A percentile compares a stretch with the other conserved stretches of the same genome.
Evolutionary conservation across 1,284 basidiomycete species (phyloP).

Genomic region (Coriolopsis trogii): DNA sequence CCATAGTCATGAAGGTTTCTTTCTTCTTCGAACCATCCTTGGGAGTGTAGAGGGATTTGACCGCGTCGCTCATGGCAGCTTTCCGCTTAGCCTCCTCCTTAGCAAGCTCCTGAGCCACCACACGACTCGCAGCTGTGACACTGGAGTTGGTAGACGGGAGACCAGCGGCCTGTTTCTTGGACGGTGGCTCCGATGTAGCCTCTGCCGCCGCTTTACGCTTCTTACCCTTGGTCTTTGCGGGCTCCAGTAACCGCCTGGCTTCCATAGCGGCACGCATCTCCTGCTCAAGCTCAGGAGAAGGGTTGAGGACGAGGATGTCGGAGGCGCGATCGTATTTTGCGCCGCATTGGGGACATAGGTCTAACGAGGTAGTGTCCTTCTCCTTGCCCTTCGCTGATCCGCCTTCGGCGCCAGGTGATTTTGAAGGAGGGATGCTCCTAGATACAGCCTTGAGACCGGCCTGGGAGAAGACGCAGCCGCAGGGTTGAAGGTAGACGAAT

Average conservation of each 20-base stretch:
- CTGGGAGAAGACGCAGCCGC: conserved; percentile 88
- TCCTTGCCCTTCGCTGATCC: conserved; percentile 18
- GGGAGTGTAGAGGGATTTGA: conserved; percentile 68
- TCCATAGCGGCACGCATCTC: conserved; percentile 58
- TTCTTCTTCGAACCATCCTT: conserved; percentile 57
- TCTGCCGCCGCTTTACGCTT: conserved; percentile 58
- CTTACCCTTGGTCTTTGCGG: conserved; percentile 60
- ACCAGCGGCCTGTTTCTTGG: conserved; percentile 48
- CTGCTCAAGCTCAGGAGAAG: conserved; percentile 59
- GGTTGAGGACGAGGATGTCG: conserved; percentile 67
- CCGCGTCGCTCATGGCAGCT: conserved; percentile 72
- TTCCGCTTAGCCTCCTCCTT: conserved; percentile 77
- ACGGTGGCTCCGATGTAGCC: conserved; percentile 32
- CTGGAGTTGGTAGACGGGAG: conserved; percentile 49
- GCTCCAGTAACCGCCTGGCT: conserved; percentile 54
- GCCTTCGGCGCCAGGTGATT: conserved; percentile 37
- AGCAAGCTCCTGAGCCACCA: conserved; percentile 64
- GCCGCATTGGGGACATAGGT: conserved; percentile 76
- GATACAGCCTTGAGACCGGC: conserved; percentile 71
- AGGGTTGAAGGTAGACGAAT: conserved; percentile 84
- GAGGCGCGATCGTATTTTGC: conserved; percentile 60
- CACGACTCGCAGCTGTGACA: conserved; percentile 59
- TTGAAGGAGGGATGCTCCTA: conserved; percentile 32
- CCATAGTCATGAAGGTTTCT: conserved; percentile 84
- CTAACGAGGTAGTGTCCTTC: conserved; percentile 35